Evolutionary conservation across 176 grass and related monocot genomes (phyloP).

Genomic region (Triticum timopheevii): DNA sequence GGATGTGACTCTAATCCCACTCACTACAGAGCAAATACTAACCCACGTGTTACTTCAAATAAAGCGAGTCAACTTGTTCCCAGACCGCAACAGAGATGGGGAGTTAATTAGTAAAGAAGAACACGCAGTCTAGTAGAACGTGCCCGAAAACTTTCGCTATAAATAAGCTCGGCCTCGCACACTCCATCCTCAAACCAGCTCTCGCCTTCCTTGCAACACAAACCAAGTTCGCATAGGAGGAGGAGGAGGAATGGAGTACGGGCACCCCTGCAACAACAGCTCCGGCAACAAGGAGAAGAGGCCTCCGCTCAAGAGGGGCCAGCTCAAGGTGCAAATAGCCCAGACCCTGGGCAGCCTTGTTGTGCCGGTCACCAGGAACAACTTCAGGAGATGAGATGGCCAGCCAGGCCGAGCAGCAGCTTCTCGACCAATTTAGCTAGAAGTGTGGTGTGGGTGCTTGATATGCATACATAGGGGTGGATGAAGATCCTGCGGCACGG

Average conservation of each 20-base stretch:
- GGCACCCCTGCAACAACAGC: conserved; percentile 12
- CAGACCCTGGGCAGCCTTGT: conserved; percentile 29
- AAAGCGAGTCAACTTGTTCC: conserved; percentile 5
- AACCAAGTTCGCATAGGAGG: neutral
- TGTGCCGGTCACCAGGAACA: conserved; percentile 28
- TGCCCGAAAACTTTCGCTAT: conserved; percentile 19
- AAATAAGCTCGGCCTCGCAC: neutral
- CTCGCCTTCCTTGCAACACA: conserved; percentile 5
- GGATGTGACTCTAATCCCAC: too few species aligned
- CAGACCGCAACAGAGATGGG: neutral
- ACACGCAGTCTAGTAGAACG: conserved; percentile 3
- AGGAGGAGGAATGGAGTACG: conserved; percentile 38
- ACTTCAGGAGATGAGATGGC: conserved; percentile 28
- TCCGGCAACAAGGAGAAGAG: conserved; percentile 3
- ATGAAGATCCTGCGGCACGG: too few species aligned
- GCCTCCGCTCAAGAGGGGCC: conserved; percentile 53
- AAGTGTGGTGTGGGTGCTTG: neutral
- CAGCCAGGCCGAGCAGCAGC: neutral
- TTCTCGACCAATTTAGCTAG: neutral
- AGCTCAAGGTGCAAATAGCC: conserved; percentile 52
- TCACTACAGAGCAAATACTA: too few species aligned
- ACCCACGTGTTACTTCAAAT: neutral
- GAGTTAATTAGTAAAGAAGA: neutral
- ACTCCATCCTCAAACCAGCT: conserved; percentile 3
- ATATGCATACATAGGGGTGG: neutral